Conservation (phyloP, 2,329 filamentous ascomycete species). For the Colletotrichum acutatum region DNA sequence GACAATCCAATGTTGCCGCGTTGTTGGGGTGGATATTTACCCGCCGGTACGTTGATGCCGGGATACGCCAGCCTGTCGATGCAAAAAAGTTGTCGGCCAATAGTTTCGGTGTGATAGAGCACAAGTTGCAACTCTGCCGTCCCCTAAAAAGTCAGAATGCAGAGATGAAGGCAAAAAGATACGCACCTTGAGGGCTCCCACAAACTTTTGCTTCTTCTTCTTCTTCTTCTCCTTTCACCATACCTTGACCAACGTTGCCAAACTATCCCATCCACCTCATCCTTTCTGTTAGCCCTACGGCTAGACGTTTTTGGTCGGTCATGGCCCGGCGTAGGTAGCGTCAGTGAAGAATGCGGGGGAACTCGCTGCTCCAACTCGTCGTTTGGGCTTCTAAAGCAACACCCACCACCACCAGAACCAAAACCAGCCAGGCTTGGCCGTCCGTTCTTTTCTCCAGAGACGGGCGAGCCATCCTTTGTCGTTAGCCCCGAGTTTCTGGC, state of each 20-base stretch:
- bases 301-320: not conserved
- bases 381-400: not conserved
- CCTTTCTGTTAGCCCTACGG: not conserved
- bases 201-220: not conserved
- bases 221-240: too few relatives aligned
- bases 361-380: not conserved
- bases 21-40: constrained; percentile 2
- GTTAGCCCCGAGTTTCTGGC: not conserved
- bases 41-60: constrained; percentile 8
- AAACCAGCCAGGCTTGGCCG: too few relatives aligned
- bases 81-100: not conserved
- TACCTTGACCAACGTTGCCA: too few relatives aligned
- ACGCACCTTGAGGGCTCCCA: not conserved
- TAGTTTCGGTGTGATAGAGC: not conserved
- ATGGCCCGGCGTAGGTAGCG: constrained; percentile 6
- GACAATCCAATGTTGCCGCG: not conserved
- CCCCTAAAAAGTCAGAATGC: not conserved
- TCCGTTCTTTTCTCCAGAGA: not conserved
- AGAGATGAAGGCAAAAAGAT: not conserved
- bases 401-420: not conserved
- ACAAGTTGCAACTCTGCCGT: not conserved
- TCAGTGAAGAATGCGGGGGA: constrained; percentile 1
- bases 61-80: constrained; percentile 22
- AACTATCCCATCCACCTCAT: not conserved
- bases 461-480: not conserved